phyloP scores from a whole-genome alignment of 2,329 filamentous ascomycete species.

The Neopestalotiopsis sp. region DNA sequence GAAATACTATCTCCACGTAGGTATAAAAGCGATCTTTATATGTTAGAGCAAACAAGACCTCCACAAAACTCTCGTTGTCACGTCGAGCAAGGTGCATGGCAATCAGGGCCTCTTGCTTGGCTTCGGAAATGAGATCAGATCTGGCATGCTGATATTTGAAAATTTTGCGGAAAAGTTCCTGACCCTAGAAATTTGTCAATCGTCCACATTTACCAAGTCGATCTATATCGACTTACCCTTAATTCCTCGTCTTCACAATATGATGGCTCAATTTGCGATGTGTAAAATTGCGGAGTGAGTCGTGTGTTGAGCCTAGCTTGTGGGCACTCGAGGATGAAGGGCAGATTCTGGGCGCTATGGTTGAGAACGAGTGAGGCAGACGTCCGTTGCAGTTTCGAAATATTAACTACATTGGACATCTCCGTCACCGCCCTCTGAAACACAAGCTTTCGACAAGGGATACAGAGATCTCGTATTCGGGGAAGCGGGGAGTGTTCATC shows the following conservation, averaged over 20 bases:
- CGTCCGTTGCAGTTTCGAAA: background rate
- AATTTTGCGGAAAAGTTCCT: background rate
- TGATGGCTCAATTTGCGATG: background rate
- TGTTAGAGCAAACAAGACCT: background rate
- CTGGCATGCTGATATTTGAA: background rate
- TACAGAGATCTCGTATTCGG: background rate
- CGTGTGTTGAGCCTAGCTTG: background rate
- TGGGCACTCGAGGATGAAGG: background rate
- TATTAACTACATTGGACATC: background rate
- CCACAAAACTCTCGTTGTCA: background rate
- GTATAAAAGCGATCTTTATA: background rate
- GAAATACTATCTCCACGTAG: background rate
- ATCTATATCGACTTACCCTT: background rate
- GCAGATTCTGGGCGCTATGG: background rate
- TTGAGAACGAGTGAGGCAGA: background rate
- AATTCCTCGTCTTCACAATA: background rate
- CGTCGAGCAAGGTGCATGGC: conserved; percentile 2
- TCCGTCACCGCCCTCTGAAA: background rate
- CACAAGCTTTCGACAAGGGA: background rate
- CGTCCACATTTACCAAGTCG: no score
- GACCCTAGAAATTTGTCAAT: background rate
- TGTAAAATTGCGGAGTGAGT: background rate
- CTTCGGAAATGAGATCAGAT: background rate
- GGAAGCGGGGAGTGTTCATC: background rate
- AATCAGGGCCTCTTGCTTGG: background rate